Evolutionary conservation across 2,329 filamentous ascomycete genomes (phyloP), one percentile per base, ranked within the genome.

Genomic region (Colletotrichum sublineola): DNA sequence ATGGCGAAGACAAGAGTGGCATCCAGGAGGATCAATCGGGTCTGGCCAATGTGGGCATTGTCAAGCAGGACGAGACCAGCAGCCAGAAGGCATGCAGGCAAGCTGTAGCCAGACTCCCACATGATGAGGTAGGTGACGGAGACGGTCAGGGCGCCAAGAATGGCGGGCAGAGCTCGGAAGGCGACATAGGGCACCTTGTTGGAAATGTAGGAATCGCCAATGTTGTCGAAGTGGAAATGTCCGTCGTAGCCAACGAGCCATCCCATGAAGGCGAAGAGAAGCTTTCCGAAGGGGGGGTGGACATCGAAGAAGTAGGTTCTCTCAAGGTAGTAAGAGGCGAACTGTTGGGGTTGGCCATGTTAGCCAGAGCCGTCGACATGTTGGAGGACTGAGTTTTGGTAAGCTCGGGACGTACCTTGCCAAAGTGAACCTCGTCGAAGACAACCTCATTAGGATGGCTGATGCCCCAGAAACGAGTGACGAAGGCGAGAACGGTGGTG

Each of bases 281-380:
- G 94, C 87, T 99, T 99, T 83, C 94, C 96, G 78, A 99, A 97
- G 20, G 96, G 96, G 77, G 96, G 96, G 83, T 99, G 96, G 67
- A 99, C 96, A 86, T 99, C 96, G 91, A 99, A 99, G 88, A 99
- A 99, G 87, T 98, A 99, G 74, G 95, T 98, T 78, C 95, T 93
- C 85, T 98, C 92, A 77, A 99, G 92, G 82, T 99, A 99, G 81
- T 91, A 92, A 12, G 91, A 93, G 68, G 91, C 91, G 79, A 93
- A 93, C 91, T 93, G 77, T n/a, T 56, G 40, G 77, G 33, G 70
- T 31, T 5, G 76, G 4, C 29, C 67, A 20, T 11, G 76, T 74
- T 66, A 76, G 74, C 55, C 33, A 64, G 42, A 20, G 53, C 31
- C 48, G 52, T 60, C 38, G 20, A 38, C 14, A 20, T n/a, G 38